Evolutionary conservation across 441 rosid species (phyloP).

Genomic region (Macaranga tanarius): DNA sequence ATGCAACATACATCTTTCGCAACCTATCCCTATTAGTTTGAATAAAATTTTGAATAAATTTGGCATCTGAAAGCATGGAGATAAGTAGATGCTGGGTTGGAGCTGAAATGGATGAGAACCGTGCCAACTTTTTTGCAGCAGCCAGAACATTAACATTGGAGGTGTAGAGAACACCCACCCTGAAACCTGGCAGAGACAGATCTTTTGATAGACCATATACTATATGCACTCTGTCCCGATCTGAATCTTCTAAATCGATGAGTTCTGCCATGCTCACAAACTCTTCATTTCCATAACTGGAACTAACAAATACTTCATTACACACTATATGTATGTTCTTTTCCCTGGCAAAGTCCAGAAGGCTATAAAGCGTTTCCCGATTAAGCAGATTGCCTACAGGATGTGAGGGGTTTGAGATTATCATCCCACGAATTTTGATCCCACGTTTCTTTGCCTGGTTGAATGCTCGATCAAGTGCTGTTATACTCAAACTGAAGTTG

Average conservation of each 20-base stretch:
- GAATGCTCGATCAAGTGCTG: conserved; percentile 79
- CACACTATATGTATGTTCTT: conserved; percentile 79
- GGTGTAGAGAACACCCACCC: conserved; percentile 67
- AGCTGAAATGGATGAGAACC: conserved; percentile 67
- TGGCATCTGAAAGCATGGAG: conserved; percentile 54
- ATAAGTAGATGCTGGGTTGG: conserved; percentile 60
- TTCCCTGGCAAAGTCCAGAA: conserved; percentile 80
- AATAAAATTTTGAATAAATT: conserved; percentile 44
- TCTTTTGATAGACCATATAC: conserved; percentile 69
- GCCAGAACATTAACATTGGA: conserved; percentile 50
- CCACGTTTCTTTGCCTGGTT: conserved; percentile 91
- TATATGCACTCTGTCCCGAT: conserved; percentile 65
- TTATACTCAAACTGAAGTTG: conserved; percentile 56
- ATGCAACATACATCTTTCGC: conserved; percentile 31
- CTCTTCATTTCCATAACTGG: conserved; percentile 53
- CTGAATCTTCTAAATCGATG: conserved; percentile 55
- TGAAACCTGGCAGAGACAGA: conserved; percentile 67
- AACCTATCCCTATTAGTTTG: conserved; percentile 51
- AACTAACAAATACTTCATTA: conserved; percentile 69
- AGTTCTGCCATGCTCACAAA: conserved; percentile 79
- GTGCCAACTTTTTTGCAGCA: conserved; percentile 56
- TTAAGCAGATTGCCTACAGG: conserved; percentile 67
- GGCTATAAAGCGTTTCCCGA: conserved; percentile 58
- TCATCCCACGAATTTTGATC: conserved; percentile 62
- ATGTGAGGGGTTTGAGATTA: conserved; percentile 74